phyloP scores from a whole-genome alignment of 345 rosid species.

The Angophora floribunda region DNA sequence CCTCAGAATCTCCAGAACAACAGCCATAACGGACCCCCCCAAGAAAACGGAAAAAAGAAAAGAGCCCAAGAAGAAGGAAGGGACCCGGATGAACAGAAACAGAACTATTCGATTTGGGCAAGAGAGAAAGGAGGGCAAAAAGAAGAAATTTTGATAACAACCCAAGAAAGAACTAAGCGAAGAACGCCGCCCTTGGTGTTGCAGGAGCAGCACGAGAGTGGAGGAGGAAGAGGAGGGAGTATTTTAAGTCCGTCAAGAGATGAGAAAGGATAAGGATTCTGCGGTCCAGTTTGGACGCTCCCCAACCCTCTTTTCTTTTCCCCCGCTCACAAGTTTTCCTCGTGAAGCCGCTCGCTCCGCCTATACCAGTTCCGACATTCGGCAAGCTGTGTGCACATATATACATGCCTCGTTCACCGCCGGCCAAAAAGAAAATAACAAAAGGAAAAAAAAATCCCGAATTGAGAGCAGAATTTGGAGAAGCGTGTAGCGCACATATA shows the following conservation, averaged over 20 bases:
- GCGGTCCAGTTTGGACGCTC: neutral
- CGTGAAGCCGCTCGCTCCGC: neutral
- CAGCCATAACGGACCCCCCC: constrained; percentile 32
- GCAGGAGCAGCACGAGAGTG: neutral
- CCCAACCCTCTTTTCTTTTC: neutral
- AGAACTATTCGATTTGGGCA: neutral
- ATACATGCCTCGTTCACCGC: neutral
- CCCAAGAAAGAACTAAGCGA: neutral
- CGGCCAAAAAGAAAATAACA: neutral
- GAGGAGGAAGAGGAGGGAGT: neutral
- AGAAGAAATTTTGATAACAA: neutral
- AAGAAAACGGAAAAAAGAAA: neutral
- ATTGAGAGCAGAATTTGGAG: neutral
- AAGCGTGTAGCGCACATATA: neutral
- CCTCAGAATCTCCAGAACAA: constrained; percentile 36
- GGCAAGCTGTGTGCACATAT: neutral
- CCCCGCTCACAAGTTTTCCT: neutral
- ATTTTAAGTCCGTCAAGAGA: neutral
- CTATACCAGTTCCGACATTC: neutral
- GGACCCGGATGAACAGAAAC: neutral
- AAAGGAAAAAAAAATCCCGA: neutral
- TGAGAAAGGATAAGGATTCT: neutral
- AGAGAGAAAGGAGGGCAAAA: neutral
- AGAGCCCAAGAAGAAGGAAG: neutral
- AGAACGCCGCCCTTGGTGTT: neutral